Base-by-base conservation (phyloP, 805 yeast genomes). In the Blastobotrys robertii region DNA sequence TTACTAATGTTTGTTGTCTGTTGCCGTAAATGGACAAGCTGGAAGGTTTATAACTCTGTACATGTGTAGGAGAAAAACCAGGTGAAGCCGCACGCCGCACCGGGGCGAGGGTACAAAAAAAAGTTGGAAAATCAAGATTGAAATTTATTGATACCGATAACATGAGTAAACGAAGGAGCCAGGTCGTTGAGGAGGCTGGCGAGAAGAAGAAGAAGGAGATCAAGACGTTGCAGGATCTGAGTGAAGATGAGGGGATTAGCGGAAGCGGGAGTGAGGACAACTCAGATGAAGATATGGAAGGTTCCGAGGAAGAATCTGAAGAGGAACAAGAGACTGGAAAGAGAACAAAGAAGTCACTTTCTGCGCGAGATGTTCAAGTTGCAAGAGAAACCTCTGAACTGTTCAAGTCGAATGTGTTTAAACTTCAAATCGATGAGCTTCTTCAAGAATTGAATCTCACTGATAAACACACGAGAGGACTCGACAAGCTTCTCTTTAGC, bases 301-400 rank as follows among this genome's bases (percentile, higher is more conserved):
- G 25, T 4, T 19, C 25, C 3, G 49, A 44, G 28, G 50, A 43
- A 8, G 43, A 41, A 15, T 52, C 45, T 3, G 44, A 37, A 30
- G 52, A 39, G 9, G 50, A 45, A 5, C 52, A 43, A 11, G 54
- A 43, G 50, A 41, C 7, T 35, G 39, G 16, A 31, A 29, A 34
- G 54, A 47, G 14, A 29, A 32, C 40, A 4, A 36, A 37, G 12
- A 28, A 32, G 39, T 12, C 43, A 11, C 13, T 49, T 8, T 44
- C 83, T 0, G 79, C 92, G 0, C 88, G 85, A 52, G 96, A 92
- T 45, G 78, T 90, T 37, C 95, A 90, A 54, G 73, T 83, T 2
- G 95, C 96, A 0, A 74, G 95, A 54, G 97, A 88, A 60, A 84
- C 97, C 1, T 92, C 94, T 1, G 97, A 88, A 60, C 66, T 90